Percentiles rank a stretch among this genome's conserved stretches.
Evolutionary conservation across 2,329 filamentous ascomycete species (phyloP).

Genomic region (Thermomyces lanuginosus): DNA sequence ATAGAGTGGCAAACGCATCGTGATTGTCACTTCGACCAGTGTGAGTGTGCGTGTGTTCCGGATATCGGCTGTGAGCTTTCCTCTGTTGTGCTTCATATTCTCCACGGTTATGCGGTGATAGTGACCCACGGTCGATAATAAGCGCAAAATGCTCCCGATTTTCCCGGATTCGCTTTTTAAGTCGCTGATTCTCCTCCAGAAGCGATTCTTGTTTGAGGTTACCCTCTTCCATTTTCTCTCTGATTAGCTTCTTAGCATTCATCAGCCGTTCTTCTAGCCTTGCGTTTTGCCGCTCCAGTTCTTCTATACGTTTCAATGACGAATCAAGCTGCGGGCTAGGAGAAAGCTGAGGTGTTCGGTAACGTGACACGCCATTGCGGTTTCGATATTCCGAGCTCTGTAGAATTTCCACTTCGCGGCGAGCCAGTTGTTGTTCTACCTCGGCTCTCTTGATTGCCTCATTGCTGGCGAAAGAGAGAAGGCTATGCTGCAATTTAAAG

Average conservation of each 20-base stretch:
- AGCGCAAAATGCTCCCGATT: constrained; percentile 75
- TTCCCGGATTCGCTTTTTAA: constrained; percentile 71
- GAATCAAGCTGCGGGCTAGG: constrained; percentile 41
- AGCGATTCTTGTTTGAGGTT: constrained; percentile 55
- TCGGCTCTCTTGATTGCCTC: constrained; percentile 74
- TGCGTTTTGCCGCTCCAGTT: constrained; percentile 49
- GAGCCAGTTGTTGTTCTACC: constrained; percentile 84
- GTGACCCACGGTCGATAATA: constrained; percentile 58
- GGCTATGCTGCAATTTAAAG: constrained; percentile 75
- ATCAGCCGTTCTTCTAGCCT: constrained; percentile 48
- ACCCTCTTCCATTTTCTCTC: constrained; percentile 61
- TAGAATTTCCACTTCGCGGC: constrained; percentile 71
- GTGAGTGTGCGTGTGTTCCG: constrained; percentile 23
- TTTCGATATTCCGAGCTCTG: constrained; percentile 55
- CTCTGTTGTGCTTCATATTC: constrained; percentile 31
- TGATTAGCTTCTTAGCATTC: constrained; percentile 63
- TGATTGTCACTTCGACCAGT: constrained; percentile 38
- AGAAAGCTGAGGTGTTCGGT: constrained; percentile 24
- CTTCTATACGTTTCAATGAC: constrained; percentile 44
- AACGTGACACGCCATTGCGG: constrained; percentile 39
- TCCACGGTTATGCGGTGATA: constrained; percentile 42
- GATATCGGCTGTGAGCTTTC: constrained; percentile 25
- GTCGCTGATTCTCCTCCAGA: constrained; percentile 57
- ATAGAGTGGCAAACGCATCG: constrained; percentile 57
- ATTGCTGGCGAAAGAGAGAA: constrained; percentile 67